phyloP scores from a whole-genome alignment of 2,329 filamentous ascomycete genomes.

The Pseudonectria foliicola region DNA sequence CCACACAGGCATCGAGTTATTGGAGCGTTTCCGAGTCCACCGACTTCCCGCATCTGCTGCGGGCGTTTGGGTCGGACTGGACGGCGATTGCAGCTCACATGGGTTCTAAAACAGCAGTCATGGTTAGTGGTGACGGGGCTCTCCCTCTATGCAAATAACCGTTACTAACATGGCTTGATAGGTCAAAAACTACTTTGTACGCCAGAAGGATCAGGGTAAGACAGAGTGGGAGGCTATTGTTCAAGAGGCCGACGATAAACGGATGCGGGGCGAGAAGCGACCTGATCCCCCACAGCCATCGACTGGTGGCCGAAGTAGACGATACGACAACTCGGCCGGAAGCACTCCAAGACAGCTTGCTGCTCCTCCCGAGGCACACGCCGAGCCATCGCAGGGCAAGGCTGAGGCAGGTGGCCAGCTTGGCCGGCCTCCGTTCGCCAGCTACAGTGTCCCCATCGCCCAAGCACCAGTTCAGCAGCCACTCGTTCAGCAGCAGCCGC shows the following conservation, averaged over 20 bases:
- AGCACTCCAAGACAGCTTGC: conserved; percentile 35
- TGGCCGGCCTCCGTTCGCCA: conserved; percentile 32
- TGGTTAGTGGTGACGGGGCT: conserved; percentile 54
- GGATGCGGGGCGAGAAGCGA: conserved; percentile 47
- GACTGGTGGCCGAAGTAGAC: conserved; percentile 40
- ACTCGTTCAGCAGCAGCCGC: conserved; percentile 20
- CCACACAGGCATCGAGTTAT: conserved; percentile 66
- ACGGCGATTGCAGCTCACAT: conserved; percentile 67
- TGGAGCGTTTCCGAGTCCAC: conserved; percentile 79
- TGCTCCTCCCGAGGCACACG: conserved; percentile 39
- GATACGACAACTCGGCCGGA: conserved; percentile 37
- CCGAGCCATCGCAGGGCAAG: conserved; percentile 40
- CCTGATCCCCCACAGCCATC: conserved; percentile 54
- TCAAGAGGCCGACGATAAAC: conserved; percentile 52
- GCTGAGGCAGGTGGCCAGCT: conserved; percentile 31
- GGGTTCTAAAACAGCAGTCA: conserved; percentile 79
- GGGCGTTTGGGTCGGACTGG: conserved; percentile 75
- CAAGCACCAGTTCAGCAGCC: conserved; percentile 31
- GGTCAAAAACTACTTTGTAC: conserved; percentile 63
- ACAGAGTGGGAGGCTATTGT: conserved; percentile 54
- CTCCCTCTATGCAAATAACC: background rate
- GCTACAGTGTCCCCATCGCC: conserved; percentile 41
- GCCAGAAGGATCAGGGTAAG: conserved; percentile 54
- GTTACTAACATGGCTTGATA: conserved; percentile 23
- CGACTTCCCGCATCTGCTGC: conserved; percentile 67